Evolutionary conservation across 306 rosid species (phyloP).

Genomic region (Neltuma alba): DNA sequence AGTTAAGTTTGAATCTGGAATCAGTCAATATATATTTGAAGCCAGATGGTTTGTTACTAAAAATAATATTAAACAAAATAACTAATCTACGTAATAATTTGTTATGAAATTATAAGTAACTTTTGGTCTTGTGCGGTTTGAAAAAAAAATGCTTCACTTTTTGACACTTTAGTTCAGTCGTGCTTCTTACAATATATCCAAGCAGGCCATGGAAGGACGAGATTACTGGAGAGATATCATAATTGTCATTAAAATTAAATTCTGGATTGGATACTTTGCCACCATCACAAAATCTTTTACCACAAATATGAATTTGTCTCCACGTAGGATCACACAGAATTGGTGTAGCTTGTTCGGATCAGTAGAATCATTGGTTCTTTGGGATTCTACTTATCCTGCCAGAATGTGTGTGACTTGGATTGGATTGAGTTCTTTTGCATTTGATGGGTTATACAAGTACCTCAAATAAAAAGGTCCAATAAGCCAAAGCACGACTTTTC

Average conservation of each 20-base stretch:
- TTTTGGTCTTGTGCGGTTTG: neutral
- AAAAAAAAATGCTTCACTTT: neutral
- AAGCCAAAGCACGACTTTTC: neutral
- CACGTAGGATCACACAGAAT: neutral
- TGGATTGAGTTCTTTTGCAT: neutral
- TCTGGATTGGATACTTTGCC: neutral
- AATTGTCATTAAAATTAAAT: neutral
- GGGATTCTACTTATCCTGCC: neutral
- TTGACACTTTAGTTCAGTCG: neutral
- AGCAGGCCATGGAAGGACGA: too few species aligned
- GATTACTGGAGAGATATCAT: neutral
- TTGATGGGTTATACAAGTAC: neutral
- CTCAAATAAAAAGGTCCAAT: neutral
- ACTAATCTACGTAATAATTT: neutral
- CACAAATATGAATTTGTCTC: neutral
- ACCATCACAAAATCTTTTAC: neutral
- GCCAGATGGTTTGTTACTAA: neutral
- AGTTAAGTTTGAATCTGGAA: conserved; percentile 4
- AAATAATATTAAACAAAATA: neutral
- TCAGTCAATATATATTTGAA: neutral
- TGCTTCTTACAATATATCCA: neutral
- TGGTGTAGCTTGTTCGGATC: neutral
- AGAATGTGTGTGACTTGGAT: neutral
- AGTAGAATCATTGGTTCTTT: neutral
- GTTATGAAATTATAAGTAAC: neutral